Evolutionary conservation across 2,329 filamentous ascomycete species (phyloP), one percentile per base, ranked within the genome.

Genomic region (Lomentospora prolificans): DNA sequence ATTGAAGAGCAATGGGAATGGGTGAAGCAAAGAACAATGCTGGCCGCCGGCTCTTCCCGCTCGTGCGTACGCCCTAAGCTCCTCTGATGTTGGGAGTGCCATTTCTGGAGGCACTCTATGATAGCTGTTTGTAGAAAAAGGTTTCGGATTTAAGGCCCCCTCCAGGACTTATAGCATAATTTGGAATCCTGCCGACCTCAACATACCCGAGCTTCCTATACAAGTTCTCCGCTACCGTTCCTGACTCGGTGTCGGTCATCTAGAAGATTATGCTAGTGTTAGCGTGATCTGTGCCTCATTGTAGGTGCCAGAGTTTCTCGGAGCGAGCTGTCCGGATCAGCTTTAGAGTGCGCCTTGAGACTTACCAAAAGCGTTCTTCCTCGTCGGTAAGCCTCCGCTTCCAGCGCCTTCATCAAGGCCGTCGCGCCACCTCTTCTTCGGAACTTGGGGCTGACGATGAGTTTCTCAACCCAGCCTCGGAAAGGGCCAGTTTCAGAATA

Each of bases 91-190:
- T 33, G 12, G 30, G 7, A 33, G 30, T 12, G 6, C 30, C 30
- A 33, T 6, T 6, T 33, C 6, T 33, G 30, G 12, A 33, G 7
- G 7, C 30, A 12, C 30, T n/a, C 36, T 50, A 53, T 28, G 51
- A 50, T 10, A 85, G 67, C 57, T 80, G 73, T 66, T 84, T 84
- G 66, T 82, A 85, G 61, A 82, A 81, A 61, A 82, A 80, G 0
- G 75, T 73, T 54, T 75, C 76, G 58, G 76, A 75, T 59, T 72
- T 75, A 55, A 78, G 65, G 48, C 72, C 73, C 25, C 77, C 74
- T 9, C 70, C 70, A 17, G 76, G 77, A 60, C 71, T 76, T 56
- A 76, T 67, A 53, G 71, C 74, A 67, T 78, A 82, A 48, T 72
- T 72, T 14, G 80, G 80, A 30, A 86, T 74, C 53, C 71, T 74